phyloP scores from a whole-genome alignment of 768 basidiomycete genomes.

The Suillus subaureus region DNA sequence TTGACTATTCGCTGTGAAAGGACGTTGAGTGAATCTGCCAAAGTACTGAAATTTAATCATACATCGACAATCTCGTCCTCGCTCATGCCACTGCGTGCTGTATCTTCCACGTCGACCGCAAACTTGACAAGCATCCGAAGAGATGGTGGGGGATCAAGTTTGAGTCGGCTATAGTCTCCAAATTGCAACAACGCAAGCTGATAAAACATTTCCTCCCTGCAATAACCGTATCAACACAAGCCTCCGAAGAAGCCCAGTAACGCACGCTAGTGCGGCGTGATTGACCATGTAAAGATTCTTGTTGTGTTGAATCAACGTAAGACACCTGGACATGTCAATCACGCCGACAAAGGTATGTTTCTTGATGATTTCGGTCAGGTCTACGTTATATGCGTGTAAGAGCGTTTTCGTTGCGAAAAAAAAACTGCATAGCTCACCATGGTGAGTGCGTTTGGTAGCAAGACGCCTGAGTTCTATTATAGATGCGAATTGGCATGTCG shows the following conservation, averaged over 20 bases:
- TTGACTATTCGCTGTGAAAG: constrained; percentile 58
- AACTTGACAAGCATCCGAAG: constrained; percentile 72
- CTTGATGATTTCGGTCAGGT: constrained; percentile 78
- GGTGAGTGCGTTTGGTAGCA: constrained; percentile 63
- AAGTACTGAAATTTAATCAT: constrained; percentile 21
- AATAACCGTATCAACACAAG: background rate
- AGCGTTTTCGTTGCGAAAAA: background rate
- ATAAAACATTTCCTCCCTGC: constrained; percentile 92
- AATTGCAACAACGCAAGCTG: constrained; percentile 93
- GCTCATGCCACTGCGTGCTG: constrained; percentile 50
- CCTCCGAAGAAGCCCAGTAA: constrained; percentile 17
- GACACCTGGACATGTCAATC: constrained; percentile 70
- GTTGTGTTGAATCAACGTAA: constrained; percentile 84
- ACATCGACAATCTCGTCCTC: constrained; percentile 75
- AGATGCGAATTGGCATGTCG: constrained; percentile 75
- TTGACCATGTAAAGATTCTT: constrained; percentile 91
- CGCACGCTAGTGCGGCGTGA: constrained; percentile 81
- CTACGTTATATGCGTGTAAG: constrained; percentile 40
- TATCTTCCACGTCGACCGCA: constrained; percentile 70
- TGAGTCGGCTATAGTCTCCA: constrained; percentile 74
- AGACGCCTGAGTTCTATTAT: constrained; percentile 64
- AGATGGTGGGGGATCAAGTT: constrained; percentile 81
- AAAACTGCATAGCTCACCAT: constrained; percentile 49
- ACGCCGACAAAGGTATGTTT: constrained; percentile 93
- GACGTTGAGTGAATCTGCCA: background rate